These are phyloP conservation scores for Dioscorea cayenensis DNA, from an alignment of 116 monocot genomes.

Conservation along the genomic window DNA sequence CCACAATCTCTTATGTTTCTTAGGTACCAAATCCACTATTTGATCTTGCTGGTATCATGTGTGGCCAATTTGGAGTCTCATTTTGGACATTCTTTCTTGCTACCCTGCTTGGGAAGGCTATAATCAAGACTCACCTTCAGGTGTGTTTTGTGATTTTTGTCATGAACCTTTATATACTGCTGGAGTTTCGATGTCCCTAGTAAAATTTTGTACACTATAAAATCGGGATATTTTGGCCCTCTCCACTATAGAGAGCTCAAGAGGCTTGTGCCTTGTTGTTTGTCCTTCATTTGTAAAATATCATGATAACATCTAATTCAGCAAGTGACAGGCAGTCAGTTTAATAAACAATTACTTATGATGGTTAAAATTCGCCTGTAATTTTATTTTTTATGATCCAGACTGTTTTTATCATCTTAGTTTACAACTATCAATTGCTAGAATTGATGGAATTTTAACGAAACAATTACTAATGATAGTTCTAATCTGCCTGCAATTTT, in stretches of 20 bases:
- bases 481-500: neutral
- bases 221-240: no score
- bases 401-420: slow-evolving; percentile 68
- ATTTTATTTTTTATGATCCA: slow-evolving; percentile 18
- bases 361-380: neutral
- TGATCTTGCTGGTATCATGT: slow-evolving; percentile 97
- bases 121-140: slow-evolving; percentile 91
- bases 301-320: no score
- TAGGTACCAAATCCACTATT: slow-evolving; percentile 95
- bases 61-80: slow-evolving; percentile 88
- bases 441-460: slow-evolving; percentile 31
- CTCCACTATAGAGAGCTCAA: no score
- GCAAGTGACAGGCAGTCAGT: no score
- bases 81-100: slow-evolving; percentile 95
- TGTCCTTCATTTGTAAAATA: no score
- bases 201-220: no score
- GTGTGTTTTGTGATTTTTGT: slow-evolving; percentile 6
- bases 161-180: neutral
- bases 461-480: no score
- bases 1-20: neutral
- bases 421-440: slow-evolving; percentile 80
- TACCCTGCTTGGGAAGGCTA: slow-evolving; percentile 83
- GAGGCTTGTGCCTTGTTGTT: no score
- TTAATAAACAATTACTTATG: neutral
- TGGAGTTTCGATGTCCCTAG: neutral